Evolutionary conservation across 2,329 filamentous ascomycete species (phyloP), one percentile per base, ranked within the genome.

Genomic region (Talaromyces sp.): DNA sequence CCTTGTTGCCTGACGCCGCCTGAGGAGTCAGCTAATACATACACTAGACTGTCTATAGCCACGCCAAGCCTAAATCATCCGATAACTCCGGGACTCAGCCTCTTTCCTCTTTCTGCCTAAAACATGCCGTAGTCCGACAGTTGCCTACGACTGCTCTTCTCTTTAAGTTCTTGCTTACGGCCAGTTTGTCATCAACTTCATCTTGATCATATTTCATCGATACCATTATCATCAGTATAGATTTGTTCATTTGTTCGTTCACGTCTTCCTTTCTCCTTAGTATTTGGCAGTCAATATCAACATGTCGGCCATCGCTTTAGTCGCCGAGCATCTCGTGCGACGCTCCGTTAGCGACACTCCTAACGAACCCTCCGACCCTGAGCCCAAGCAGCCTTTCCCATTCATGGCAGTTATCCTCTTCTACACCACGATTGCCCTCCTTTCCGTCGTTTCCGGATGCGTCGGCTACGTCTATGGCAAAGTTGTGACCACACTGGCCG

Each of bases 401-500:
- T n/a, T 56, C 13, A 39, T 63, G 41, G 64, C 48, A 11, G 39
- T 62, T n/a, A 24, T 45, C 19, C 19, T 61, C 31, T 43, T 66
- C 24, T 60, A 48, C 7, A 16, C 35, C 35, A 64, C 57, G 2
- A 19, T 66, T 22, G 11, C 63, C 7, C 16, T 61, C 35, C 37
- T 64, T n/a, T 39, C 24, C n/a, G 22, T 47, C 8, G 9, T 56
- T 6, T 64, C 39, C 16, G 33, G n/a, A 39, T 43, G 24, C 22
- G 70, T 82, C 56, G 73, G 78, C 60, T 90, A 90, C 77, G 87
- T 85, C 52, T 84, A 88, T 68, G 83, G 83, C 64, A 76, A 83
- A 64, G 80, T 91, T 63, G 78, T 90, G 52, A 82, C 85, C 1
- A 86, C 85, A 6, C 82, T 91, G 48, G 82, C 87, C 67, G 86